Evolutionary conservation across 2,329 filamentous ascomycete genomes (phyloP), one percentile per base, ranked within the genome.

Genomic region (Colletotrichum tamarilloi): DNA sequence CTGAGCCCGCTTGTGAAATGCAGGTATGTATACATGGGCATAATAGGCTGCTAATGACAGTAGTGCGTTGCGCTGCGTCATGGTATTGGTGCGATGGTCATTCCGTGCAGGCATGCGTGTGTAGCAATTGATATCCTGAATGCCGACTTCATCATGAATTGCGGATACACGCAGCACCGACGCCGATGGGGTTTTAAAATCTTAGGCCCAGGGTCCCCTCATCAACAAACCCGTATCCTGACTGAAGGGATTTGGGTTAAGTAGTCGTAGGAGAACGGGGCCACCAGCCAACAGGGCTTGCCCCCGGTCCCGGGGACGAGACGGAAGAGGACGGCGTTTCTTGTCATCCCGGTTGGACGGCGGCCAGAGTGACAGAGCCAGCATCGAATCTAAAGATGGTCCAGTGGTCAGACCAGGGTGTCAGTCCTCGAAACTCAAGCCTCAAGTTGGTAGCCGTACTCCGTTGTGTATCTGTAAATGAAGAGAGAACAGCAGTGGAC

Each of bases 301-400:
- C 38, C 62, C 66, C 66, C 22, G 32, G 60, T 52, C n/a, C 42
- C 70, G 70, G 67, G 70, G 60, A 65, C 55, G 32, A 65, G 38
- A 56, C 70, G 67, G 70, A 73, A 70, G 49, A 62, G 60, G 55
- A 64, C 62, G 67, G 66, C 56, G 52, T 56, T 69, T 70, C 42
- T 73, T 56, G 70, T 57, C 49, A 62, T 67, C 62, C 62, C 49
- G 32, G 52, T 22, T 52, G 57, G 64, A 46, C 28, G 35, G 46
- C 63, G 60, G 46, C 28, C 62, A 55, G n/a, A 55, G 55, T 55
- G 46, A n/a, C 62, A 55, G 24, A 55, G 46, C 68, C 55, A 59
- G 38, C 63, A 26, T 56, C 68, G 38, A 57, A 22, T 12, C 19
- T 19, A 30, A 30, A n/a, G 16, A 12, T 6, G 57, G 24, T 24